Evolutionary conservation across 2,329 filamentous ascomycete genomes (phyloP).

Genomic region (Ascomycota sp.): DNA sequence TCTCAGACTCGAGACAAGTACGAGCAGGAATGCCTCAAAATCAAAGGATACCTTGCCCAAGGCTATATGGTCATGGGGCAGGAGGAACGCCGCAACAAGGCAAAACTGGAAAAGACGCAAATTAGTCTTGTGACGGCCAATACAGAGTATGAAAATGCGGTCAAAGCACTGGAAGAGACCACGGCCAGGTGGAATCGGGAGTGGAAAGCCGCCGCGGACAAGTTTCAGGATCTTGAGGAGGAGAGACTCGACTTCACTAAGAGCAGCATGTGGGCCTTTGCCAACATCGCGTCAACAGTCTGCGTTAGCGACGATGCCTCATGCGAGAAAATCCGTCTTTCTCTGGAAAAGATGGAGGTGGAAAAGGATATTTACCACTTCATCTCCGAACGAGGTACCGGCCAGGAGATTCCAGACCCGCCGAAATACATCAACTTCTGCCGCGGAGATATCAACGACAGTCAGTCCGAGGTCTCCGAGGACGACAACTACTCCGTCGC

Average conservation of each 20-base stretch:
- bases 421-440: constrained; percentile 99
- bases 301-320: constrained; percentile 93
- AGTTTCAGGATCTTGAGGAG: constrained; percentile 97
- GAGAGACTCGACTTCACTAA: constrained; percentile 93
- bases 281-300: constrained; percentile 88
- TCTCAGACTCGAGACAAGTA: constrained; percentile 66
- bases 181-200: constrained; percentile 91
- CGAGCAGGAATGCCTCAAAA: constrained; percentile 92
- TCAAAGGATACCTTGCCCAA: constrained; percentile 94
- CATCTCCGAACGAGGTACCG: constrained; percentile 73
- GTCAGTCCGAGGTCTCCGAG: constrained; percentile 60
- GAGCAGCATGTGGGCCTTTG: constrained; percentile 92
- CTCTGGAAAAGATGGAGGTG: constrained; percentile 85
- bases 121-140: constrained; percentile 82
- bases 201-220: constrained; percentile 94
- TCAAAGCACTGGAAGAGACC: constrained; percentile 85
- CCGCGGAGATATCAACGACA: constrained; percentile 64
- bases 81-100: constrained; percentile 95
- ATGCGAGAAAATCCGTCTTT: constrained; percentile 86
- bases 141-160: constrained; percentile 76
- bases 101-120: constrained; percentile 94
- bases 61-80: constrained; percentile 99
- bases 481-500: constrained; percentile 85
- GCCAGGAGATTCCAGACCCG: constrained; percentile 89
- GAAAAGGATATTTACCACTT: constrained; percentile 82